Conservation (phyloP, 805 yeast genomes). For the Yamadazyma paraphyllophila region DNA sequence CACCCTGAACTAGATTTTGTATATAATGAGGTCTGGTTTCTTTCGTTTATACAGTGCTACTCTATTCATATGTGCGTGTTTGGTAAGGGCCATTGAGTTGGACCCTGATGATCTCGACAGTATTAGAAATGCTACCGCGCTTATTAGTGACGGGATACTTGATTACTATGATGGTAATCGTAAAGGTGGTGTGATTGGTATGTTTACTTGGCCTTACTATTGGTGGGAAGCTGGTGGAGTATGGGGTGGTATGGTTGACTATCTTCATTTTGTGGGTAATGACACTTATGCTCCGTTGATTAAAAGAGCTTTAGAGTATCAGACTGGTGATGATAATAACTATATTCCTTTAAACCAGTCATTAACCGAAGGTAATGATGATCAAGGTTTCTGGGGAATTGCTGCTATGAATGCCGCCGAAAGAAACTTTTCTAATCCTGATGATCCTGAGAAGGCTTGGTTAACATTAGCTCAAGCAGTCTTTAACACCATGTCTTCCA, state of each 20-base stretch:
- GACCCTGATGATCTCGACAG: conserved; percentile 35
- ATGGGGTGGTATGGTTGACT: conserved; percentile 84
- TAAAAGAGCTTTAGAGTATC: conserved; percentile 64
- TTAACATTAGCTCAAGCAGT: conserved; percentile 41
- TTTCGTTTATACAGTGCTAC: not conserved
- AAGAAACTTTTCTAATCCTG: conserved; percentile 66
- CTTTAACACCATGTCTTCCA: conserved; percentile 43
- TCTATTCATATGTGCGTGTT: not conserved
- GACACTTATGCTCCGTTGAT: conserved; percentile 60
- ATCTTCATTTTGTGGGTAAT: conserved; percentile 68
- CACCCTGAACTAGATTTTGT: no score
- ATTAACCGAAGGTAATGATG: conserved; percentile 95
- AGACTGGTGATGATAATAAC: conserved; percentile 63
- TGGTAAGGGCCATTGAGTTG: conserved; percentile 5
- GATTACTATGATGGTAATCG: conserved; percentile 74
- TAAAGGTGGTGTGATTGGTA: conserved; percentile 78
- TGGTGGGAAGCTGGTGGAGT: conserved; percentile 99
- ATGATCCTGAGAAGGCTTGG: conserved; percentile 35
- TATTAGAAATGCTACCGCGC: conserved; percentile 54
- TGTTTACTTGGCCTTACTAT: conserved; percentile 87
- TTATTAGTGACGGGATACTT: conserved; percentile 68
- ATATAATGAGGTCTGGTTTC: not conserved
- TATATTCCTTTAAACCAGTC: conserved; percentile 87
- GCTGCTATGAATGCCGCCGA: conserved; percentile 93
- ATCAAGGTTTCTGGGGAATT: conserved; percentile 96